phyloP scores from a whole-genome alignment of 129 eudicot species.

The Artemisia argyi region DNA sequence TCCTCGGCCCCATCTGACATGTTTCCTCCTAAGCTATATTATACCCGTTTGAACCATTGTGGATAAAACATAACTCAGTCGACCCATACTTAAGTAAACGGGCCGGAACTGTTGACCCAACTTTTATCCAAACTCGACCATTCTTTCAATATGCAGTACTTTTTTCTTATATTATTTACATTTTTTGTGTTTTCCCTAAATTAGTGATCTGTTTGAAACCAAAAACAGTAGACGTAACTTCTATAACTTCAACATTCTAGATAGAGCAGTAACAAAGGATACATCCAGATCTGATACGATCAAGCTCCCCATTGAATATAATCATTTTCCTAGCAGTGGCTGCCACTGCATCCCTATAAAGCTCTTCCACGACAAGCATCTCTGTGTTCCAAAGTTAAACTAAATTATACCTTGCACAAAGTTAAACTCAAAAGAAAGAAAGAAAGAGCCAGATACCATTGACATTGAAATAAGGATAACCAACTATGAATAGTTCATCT shows the following conservation, averaged over 20 bases:
- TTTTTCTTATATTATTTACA: too few species aligned
- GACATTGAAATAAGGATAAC: constrained; percentile 90
- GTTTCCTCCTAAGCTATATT: too few species aligned
- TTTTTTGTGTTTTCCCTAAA: too few species aligned
- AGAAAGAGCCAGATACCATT: constrained; percentile 54
- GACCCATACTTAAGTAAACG: too few species aligned
- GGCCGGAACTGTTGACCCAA: too few species aligned
- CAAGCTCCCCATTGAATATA: constrained; percentile 93
- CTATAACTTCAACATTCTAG: background rate
- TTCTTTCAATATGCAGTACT: too few species aligned
- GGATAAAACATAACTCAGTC: too few species aligned
- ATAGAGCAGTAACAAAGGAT: constrained; percentile 51
- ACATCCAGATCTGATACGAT: constrained; percentile 98
- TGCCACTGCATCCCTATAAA: constrained; percentile 84
- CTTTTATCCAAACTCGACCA: too few species aligned
- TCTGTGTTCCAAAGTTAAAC: constrained; percentile 42
- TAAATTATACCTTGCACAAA: background rate
- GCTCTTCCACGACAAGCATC: constrained; percentile 99
- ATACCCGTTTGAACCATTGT: too few species aligned
- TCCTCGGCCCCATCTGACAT: too few species aligned
- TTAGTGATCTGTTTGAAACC: background rate
- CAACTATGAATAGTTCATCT: constrained; percentile 86
- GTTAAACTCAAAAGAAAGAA: background rate
- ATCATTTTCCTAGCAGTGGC: constrained; percentile 69
- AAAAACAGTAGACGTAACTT: background rate